These are phyloP conservation scores for Arctium lappa DNA, from an alignment of 129 eudicot species.

Conservation along the genomic window DNA sequence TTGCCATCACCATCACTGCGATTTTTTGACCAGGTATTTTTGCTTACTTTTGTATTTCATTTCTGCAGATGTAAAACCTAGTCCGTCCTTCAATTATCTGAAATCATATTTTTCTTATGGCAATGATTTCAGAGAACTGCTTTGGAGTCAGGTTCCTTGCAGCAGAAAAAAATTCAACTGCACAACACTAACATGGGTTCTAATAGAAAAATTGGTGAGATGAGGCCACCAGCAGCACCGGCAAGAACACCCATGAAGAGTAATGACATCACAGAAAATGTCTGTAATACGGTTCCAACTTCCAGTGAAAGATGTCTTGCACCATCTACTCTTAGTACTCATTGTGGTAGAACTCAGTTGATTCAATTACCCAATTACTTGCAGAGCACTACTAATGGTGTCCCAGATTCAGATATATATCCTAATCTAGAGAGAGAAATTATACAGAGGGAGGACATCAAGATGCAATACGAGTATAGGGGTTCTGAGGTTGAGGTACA, in stretches of 20 bases:
- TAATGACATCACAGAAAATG: slow-evolving; percentile 10
- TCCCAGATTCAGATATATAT: slow-evolving; percentile 24
- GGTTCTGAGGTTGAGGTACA: slow-evolving; percentile 21
- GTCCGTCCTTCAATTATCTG: not conserved
- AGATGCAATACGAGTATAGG: slow-evolving; percentile 18
- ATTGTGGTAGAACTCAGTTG: slow-evolving; percentile 2
- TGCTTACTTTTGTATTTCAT: not conserved
- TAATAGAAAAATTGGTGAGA: slow-evolving; percentile 23
- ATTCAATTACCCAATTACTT: slow-evolving; percentile 8
- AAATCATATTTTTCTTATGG: not conserved
- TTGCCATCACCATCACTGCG: slow-evolving; percentile 91
- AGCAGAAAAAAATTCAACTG: slow-evolving; percentile 16
- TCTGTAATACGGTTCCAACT: slow-evolving; percentile 13
- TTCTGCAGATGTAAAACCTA: slow-evolving; percentile 38
- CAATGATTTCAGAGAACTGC: slow-evolving; percentile 43
- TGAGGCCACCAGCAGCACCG: slow-evolving; percentile 28
- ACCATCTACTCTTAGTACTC: slow-evolving; percentile 18
- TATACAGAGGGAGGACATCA: slow-evolving; percentile 22
- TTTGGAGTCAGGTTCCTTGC: slow-evolving; percentile 26
- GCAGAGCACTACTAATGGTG: slow-evolving; percentile 12
- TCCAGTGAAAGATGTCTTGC: slow-evolving; percentile 20
- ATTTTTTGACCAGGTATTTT: slow-evolving; percentile 70
- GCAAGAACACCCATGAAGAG: slow-evolving; percentile 17
- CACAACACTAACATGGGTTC: slow-evolving; percentile 3
- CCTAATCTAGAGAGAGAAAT: slow-evolving; percentile 17